Conservation (phyloP, 805 yeast genomes). For the Maudiozyma pseudohumilis region DNA sequence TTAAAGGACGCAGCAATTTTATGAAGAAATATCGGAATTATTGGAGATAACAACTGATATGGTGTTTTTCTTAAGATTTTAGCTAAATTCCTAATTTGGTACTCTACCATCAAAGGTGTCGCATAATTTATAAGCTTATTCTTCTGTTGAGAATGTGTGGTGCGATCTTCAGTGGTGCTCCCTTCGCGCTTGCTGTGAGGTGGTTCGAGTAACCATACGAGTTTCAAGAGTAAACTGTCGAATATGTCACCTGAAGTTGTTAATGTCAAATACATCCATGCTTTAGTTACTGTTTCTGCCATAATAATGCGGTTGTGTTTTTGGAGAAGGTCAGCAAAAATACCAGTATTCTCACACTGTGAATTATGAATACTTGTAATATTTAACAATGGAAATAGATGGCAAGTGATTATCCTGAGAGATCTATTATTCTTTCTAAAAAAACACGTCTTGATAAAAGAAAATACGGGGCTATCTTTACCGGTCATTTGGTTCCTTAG, state of each 20-base stretch:
- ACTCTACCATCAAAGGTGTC: slow-evolving; percentile 52
- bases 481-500: slow-evolving; percentile 11
- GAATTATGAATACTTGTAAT: slow-evolving; percentile 32
- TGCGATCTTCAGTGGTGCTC: too few species aligned
- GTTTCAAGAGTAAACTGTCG: slow-evolving; percentile 52
- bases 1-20: slow-evolving; percentile 46
- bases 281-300: slow-evolving; percentile 49
- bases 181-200: too few species aligned
- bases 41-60: slow-evolving; percentile 73
- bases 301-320: slow-evolving; percentile 31
- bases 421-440: slow-evolving; percentile 38
- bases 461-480: slow-evolving; percentile 20
- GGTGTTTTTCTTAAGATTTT: slow-evolving; percentile 49
- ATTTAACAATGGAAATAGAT: slow-evolving; percentile 43
- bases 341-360: slow-evolving; percentile 36
- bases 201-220: slow-evolving; percentile 59
- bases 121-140: too few species aligned
- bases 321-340: slow-evolving; percentile 36
- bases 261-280: slow-evolving; percentile 58
- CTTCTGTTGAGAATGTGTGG: too few species aligned
- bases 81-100: slow-evolving; percentile 53
- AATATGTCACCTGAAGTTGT: slow-evolving; percentile 58
- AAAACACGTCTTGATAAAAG: slow-evolving; percentile 34
- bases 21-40: slow-evolving; percentile 60
- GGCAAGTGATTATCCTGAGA: slow-evolving; percentile 42